These are phyloP conservation scores for Trichoderma breve DNA, from an alignment of 2,329 filamentous ascomycete genomes.

Conservation along the genomic window DNA sequence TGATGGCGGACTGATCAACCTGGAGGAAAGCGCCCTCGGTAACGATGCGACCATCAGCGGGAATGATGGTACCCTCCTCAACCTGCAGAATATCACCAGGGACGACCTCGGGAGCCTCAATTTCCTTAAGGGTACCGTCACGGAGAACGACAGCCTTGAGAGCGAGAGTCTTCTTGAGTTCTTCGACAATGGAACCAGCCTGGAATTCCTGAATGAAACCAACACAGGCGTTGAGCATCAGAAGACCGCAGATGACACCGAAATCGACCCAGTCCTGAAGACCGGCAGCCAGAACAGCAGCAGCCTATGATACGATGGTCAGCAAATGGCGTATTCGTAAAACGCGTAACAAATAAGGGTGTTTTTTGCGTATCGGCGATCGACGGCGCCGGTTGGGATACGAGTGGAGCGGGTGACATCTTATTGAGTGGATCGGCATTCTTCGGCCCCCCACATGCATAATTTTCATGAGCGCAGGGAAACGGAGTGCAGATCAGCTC, in stretches of 20 bases:
- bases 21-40: constrained; percentile 82
- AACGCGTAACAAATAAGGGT: background rate
- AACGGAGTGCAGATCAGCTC: background rate
- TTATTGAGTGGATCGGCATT: constrained; percentile 28
- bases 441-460: constrained; percentile 25
- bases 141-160: constrained; percentile 85
- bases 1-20: constrained; percentile 89
- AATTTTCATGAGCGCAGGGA: constrained; percentile 5
- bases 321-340: constrained; percentile 23
- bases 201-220: constrained; percentile 90
- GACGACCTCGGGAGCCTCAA: constrained; percentile 80
- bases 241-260: constrained; percentile 80
- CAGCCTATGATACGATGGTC: constrained; percentile 49
- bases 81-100: constrained; percentile 87
- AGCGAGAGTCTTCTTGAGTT: constrained; percentile 85
- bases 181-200: constrained; percentile 85
- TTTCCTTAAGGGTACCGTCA: constrained; percentile 71
- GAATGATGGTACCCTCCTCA: constrained; percentile 87
- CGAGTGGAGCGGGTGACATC: constrained; percentile 24
- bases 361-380: constrained; percentile 10
- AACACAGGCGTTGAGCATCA: constrained; percentile 80
- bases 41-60: constrained; percentile 82
- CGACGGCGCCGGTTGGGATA: constrained; percentile 3
- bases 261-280: constrained; percentile 90
- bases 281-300: constrained; percentile 77